These are phyloP conservation scores for Lactarius tabidus DNA, from an alignment of 768 basidiomycete genomes.

Conservation along the genomic window DNA sequence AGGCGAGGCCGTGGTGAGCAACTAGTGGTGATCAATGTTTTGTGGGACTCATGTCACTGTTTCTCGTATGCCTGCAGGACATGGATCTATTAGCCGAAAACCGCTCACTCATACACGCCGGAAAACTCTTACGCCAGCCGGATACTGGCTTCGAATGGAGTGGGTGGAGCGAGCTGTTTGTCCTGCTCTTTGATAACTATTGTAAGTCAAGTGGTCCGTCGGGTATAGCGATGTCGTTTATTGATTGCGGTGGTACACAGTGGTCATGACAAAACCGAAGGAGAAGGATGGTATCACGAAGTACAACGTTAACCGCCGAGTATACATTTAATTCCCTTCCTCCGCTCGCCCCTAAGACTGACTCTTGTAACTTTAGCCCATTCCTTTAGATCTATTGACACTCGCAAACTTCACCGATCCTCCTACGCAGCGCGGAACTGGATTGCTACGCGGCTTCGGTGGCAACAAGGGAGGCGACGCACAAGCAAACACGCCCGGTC, in stretches of 20 bases:
- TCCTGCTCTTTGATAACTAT: constrained; percentile 94
- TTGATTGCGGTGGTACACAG: constrained; percentile 37
- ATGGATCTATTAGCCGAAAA: constrained; percentile 86
- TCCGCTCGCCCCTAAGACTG: not conserved
- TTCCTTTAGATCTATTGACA: constrained; percentile 86
- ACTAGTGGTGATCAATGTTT: not conserved
- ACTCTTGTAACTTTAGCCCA: constrained; percentile 53
- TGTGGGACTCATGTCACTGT: not conserved
- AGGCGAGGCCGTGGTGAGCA: constrained; percentile 61
- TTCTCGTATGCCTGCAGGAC: constrained; percentile 45
- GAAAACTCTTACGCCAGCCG: constrained; percentile 80
- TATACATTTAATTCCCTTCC: constrained; percentile 34
- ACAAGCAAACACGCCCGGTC: constrained; percentile 30
- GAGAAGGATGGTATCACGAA: constrained; percentile 71
- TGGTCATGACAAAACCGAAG: constrained; percentile 85
- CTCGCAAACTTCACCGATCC: constrained; percentile 80
- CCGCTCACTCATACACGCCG: constrained; percentile 78
- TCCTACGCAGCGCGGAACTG: constrained; percentile 68
- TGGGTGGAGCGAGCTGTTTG: constrained; percentile 86
- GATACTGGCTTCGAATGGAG: constrained; percentile 86
- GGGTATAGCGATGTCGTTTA: not conserved
- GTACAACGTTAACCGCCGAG: constrained; percentile 78
- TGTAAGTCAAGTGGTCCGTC: constrained; percentile 42
- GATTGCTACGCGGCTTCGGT: constrained; percentile 62
- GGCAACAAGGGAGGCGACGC: constrained; percentile 32